phyloP scores from a whole-genome alignment of 345 rosid genomes.

The Pugionium cornutum region DNA sequence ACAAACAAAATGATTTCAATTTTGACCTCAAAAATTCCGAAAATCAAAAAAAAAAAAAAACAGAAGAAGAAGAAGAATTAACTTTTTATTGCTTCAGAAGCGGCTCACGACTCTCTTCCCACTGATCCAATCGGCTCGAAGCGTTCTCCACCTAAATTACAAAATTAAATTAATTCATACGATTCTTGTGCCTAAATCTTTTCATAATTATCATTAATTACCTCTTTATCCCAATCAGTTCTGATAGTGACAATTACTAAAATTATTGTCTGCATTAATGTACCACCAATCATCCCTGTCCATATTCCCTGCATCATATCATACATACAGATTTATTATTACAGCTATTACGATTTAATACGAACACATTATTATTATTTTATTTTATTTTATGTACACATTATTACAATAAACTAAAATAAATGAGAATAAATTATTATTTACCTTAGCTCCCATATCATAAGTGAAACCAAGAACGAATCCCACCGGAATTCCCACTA shows the following conservation, averaged over 20 bases:
- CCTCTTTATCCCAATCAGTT: constrained; percentile 70
- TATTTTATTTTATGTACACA: background rate
- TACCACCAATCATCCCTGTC: constrained; percentile 73
- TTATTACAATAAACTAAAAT: no score
- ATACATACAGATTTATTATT: constrained; percentile 18
- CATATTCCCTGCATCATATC: constrained; percentile 53
- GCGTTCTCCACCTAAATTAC: constrained; percentile 67
- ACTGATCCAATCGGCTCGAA: constrained; percentile 54
- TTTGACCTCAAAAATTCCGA: background rate
- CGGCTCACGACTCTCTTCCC: constrained; percentile 64
- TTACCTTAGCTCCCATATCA: constrained; percentile 62
- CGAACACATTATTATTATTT: no score
- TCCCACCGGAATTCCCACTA: constrained; percentile 65
- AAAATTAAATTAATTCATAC: background rate
- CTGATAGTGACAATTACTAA: constrained; percentile 49
- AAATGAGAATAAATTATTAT: background rate
- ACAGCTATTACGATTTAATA: background rate
- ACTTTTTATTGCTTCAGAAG: constrained; percentile 37
- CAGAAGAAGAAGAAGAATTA: no score
- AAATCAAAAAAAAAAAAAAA: no score
- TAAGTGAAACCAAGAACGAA: constrained; percentile 58
- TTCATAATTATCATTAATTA: background rate
- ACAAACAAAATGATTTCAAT: constrained; percentile 20
- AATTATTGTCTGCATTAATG: constrained; percentile 55
- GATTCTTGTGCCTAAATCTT: no score